Evolutionary conservation across 805 yeast species (phyloP).

Genomic region (Starmera caribaea): DNA sequence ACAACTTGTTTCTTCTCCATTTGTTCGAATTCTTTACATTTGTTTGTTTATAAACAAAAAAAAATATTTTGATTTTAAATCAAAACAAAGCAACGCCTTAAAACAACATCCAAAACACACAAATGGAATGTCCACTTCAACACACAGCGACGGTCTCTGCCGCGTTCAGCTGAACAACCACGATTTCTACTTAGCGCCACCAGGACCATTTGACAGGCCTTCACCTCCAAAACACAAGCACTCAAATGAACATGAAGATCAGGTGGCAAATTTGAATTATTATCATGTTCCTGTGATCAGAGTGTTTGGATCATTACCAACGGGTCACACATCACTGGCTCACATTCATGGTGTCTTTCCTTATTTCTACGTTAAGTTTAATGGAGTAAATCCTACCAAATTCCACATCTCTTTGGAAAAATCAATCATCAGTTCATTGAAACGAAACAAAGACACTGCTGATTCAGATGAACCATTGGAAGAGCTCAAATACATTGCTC

Average conservation of each 20-base stretch:
- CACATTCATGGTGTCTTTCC: conserved; percentile 86
- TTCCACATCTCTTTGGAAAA: conserved; percentile 37
- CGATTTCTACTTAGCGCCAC: conserved; percentile 56
- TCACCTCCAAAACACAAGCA: conserved; percentile 15
- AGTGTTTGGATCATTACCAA: conserved; percentile 59
- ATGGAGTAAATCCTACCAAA: conserved; percentile 32
- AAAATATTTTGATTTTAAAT: no score
- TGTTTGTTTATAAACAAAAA: no score
- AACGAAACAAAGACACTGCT: conserved; percentile 12
- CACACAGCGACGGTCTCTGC: conserved; percentile 4
- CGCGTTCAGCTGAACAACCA: conserved; percentile 50
- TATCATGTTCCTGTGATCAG: conserved; percentile 65
- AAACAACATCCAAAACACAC: no score
- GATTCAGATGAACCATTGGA: conserved; percentile 3
- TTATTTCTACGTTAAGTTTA: conserved; percentile 60
- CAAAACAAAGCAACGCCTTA: no score
- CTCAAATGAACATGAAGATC: neutral
- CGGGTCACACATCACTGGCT: conserved; percentile 49
- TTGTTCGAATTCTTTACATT: no score
- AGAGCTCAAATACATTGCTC: conserved; percentile 39
- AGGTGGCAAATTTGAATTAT: conserved; percentile 10
- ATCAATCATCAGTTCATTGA: conserved; percentile 29
- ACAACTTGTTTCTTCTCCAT: conserved; percentile 7
- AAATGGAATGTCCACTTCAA: no score
- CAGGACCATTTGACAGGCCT: conserved; percentile 41